Base-by-base conservation (phyloP, 495 filamentous ascomycete genomes). In the Pyrenopolyporus hunteri region DNA sequence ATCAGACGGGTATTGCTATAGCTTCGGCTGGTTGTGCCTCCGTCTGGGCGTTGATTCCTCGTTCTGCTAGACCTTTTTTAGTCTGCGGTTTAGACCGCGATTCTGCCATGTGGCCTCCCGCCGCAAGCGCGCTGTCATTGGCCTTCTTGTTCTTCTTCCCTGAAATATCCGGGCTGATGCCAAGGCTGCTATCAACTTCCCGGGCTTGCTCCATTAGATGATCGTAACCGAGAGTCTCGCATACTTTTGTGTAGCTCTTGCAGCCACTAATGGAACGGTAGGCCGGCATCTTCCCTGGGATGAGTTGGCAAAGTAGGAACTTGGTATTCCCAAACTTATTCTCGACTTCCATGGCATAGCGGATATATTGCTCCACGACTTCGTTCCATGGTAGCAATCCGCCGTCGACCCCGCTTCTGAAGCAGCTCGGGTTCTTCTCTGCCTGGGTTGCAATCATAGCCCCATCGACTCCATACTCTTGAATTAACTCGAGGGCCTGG, bases 401-500 rank as follows among this genome's bases (percentile, higher is more conserved):
- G 1, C 89, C 89, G 23, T 88, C 83, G 0, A 78, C 84, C 23
- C 81, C 72, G 1, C 78, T 62, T 26, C 88, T 82, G 78, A 98
- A 98, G 56, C 87, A 89, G 37, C 89, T 93, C 14, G 91, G 83
- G 63, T 98, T 98, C 55, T 84, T 78, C 77, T 98, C 94, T 0
- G 94, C 94, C 5, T 89, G 81, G 2, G 89, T 93, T 8, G 94
- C 95, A 67, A 98, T 97, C 94, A 98, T 98, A 42, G 90, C 93
- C 10, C 93, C 94, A 65, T 98, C 94, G 2, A 89, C 90, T 3
- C 87, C 88, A 64, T 80, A 96, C 67, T 96, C 87, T 11, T 79
- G 42, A 47, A 90, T 85, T 13, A 98, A 74, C 47, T 79, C 69
- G 2, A 87, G 67, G 1, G 85, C 92, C 43, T 94, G 74, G 28